Percentiles rank a stretch among this genome's conserved stretches.
Conservation (phyloP, 108 stramenopile species). For the Skeletonema potamos region DNA sequence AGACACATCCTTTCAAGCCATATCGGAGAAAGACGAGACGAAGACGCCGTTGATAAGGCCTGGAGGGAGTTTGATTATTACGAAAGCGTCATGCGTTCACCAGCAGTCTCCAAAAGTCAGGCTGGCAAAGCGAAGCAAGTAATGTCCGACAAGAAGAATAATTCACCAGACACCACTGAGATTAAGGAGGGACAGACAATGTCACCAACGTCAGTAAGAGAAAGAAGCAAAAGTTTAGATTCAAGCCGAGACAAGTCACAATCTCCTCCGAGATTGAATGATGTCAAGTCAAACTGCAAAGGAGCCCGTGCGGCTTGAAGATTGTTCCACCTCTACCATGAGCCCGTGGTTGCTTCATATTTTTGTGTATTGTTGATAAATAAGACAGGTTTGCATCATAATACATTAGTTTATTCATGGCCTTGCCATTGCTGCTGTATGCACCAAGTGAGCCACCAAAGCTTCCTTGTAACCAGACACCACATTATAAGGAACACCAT, state of each 20-base stretch:
- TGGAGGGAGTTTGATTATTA: background rate
- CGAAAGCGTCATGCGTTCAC: background rate
- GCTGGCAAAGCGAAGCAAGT: background rate
- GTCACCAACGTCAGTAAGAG: background rate
- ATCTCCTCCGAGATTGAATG: background rate
- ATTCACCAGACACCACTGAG: background rate
- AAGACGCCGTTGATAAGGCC: background rate
- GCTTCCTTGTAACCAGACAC: conserved; percentile 50
- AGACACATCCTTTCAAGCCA: background rate
- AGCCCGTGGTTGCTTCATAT: too few relatives aligned
- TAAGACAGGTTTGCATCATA: background rate
- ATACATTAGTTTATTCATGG: conserved; percentile 1
- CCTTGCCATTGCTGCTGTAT: conserved; percentile 43
- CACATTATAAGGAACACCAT: conserved; percentile 46
- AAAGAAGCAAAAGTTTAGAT: background rate
- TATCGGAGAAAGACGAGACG: background rate
- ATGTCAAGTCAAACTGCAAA: background rate
- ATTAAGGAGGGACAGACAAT: background rate
- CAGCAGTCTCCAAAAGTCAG: background rate
- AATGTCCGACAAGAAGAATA: background rate
- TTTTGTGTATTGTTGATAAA: too few relatives aligned
- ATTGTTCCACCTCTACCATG: background rate
- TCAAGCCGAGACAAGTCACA: background rate
- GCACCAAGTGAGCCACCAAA: conserved; percentile 36
- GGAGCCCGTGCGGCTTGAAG: background rate